Evolutionary conservation across 2,329 filamentous ascomycete species (phyloP), one percentile per base, ranked within the genome.

Genomic region (Penicillium thymicola): DNA sequence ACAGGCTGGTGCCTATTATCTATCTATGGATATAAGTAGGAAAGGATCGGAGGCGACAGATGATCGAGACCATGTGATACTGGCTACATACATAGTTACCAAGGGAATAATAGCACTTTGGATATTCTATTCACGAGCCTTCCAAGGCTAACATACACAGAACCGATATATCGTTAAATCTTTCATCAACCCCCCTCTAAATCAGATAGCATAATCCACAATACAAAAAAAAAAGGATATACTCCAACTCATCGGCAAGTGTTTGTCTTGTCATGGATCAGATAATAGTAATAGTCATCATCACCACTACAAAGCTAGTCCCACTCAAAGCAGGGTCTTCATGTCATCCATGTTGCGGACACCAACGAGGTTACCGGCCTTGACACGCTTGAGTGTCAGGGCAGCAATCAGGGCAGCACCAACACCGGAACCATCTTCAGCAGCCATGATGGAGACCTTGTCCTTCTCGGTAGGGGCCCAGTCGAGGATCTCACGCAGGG

Each of bases 371-470:
- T 86, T 83, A 34, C 85, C 85, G 49, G 81, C 78, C 71, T 84
- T 80, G 60, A 84, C 80, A 57, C 85, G 78, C 78, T 86, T 85
- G 58, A 87, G 72, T 10, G 85, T 88, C 70, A 88, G 69, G 8
- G 85, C 85, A 8, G 94, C 94, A 79, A 99, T 97, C 59, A 99
- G 79, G 5, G 94, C 94, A 43, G 93, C 94, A 65, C 93, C 93
- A n/a, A 97, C 94, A 83, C 93, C 94, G 63, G 89, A 93, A 63
- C 94, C 94, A 73, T 99, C 94, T 78, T 99, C 94, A 59, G 94
- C 92, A 45, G 92, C 88, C 63, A 93, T 76, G 64, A 97, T 86
- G 78, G 92, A 88, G 53, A 99, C 83, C 8, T 92, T 92, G 69
- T 97, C 92, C 72, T 92, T 88, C 74, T 87, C 88, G 78, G 90